Base-by-base conservation (phyloP, 1,284 basidiomycete genomes). In the Leccinum subrobustum region DNA sequence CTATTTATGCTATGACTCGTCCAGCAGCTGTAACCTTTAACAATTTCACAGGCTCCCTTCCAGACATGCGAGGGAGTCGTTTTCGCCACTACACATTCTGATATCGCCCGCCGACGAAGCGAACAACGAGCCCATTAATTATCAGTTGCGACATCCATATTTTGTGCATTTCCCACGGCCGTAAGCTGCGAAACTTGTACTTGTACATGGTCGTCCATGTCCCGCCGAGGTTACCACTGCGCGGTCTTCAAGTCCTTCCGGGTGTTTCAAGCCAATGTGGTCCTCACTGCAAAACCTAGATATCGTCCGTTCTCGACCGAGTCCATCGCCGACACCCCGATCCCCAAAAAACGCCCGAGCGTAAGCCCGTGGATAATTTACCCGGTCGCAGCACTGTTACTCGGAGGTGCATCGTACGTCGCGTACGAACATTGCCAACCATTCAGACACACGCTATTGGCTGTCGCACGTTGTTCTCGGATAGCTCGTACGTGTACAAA, bases 381-480 rank as follows among this genome's bases (percentile, higher is more conserved):
- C 59, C 56, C 75, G 0, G 52, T 35, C 29, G 23, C 63, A 14
- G 53, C 59, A 9, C 57, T 76, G 16, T 59, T 72, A 23, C 63
- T 73, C 6, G 65, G 64, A 9, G 81, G 80, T 6, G 76, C 73
- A 18, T 77, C 80, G 11, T 79, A 79, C 60, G 60, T 80, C 56
- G 81, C 85, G 25, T 90, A 88, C 67, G 75, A 87, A 62, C 81
- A 81, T 18, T 83, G 79, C 62, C 81, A 87, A 64, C 83, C 88
- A 3, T 85, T 89, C 70, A 79, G 88, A 50, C 85, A 92, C 73
- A 76, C 80, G 3, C 71, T 80, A 4, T 76, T 91, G 58, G 89
- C 90, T 5, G 76, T 81, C 16, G 79, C 88, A 33, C 83, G 95
- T 62, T 96, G 93, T 72, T 88, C 89, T 3, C 82, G 87, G 61